Percentiles rank a stretch among this genome's conserved stretches.
These are phyloP conservation scores for Taphrina confusa DNA, from an alignment of 1,139 yeast genomes.

Conservation along the genomic window DNA sequence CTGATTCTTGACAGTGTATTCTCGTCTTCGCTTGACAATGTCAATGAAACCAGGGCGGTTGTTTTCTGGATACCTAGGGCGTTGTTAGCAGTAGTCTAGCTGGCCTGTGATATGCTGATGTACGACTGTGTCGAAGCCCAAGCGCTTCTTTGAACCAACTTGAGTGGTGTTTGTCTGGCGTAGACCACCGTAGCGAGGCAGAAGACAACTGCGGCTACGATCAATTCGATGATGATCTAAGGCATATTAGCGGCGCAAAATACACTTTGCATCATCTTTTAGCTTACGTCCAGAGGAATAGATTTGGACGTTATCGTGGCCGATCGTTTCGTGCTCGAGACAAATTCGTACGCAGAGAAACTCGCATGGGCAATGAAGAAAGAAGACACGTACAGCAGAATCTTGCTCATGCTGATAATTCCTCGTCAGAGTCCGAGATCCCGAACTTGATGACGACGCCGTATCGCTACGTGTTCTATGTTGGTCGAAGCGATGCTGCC, in stretches of 20 bases:
- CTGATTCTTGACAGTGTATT: constrained; percentile 11
- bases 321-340: constrained; percentile 20
- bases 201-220: constrained; percentile 6
- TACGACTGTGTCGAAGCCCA: constrained; percentile 29
- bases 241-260: neutral
- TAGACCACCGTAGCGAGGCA: constrained; percentile 3
- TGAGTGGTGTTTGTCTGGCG: constrained; percentile 23
- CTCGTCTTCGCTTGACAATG: constrained; percentile 26
- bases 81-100: neutral
- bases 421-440: too few relatives aligned
- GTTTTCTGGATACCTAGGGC: neutral
- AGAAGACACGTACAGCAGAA: constrained; percentile 2
- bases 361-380: constrained; percentile 30
- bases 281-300: constrained; percentile 24
- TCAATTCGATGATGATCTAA: constrained; percentile 24
- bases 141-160: constrained; percentile 15
- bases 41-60: constrained; percentile 23
- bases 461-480: too few relatives aligned
- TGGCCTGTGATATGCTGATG: too few relatives aligned
- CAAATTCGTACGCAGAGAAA: constrained; percentile 24
- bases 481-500: too few relatives aligned
- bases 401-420: constrained; percentile 15
- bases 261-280: neutral
- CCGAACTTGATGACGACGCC: too few relatives aligned
- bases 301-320: neutral